Base-by-base conservation (phyloP, 2,329 filamentous ascomycete genomes). In the Colletotrichum sp. region DNA sequence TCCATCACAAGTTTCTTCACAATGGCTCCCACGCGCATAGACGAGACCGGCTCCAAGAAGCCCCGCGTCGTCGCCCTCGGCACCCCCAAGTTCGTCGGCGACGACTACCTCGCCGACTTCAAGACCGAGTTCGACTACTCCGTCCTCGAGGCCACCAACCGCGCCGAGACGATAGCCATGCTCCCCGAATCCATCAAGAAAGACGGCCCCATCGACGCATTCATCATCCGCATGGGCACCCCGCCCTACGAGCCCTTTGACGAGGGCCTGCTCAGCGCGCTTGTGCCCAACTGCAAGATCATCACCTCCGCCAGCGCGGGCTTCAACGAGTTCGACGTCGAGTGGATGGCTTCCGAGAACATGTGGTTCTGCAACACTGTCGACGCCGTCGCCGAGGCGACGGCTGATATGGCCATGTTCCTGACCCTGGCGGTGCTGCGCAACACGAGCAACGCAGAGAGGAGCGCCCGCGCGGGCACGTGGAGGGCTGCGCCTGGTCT, bases 351-450 rank as follows among this genome's bases (percentile, higher is more conserved):
- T 0, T 55, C 72, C 15, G 77, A 85, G 8, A 82, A 82, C 7
- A 86, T 92, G 30, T 88, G 84, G 81, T 91, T 92, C 78, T 91
- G 88, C 82, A 92, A 90, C 77, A 86, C 86, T 0, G 80, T 87
- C 4, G 85, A 92, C 75, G 90, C 89, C 0, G 89, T 89, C 1
- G 86, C 89, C 0, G 87, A 92, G 72, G 88, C 89, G 3, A 89
- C 87, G 0, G 87, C 88, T 1, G 87, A 89, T 59, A 87, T 89
- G 85, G 86, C 89, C 16, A 77, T 84, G 32, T 85, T 84, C 55
- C 67, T 85, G 0, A 78, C 71, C 1, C 68, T 85, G 1, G 80
- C 82, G 1, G 80, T 86, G 1, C 78, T 91, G 24, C 86, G 88
- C 67, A 87, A 91, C 73, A 84, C 87, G 1, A 84, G 79, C 5